Evolutionary conservation across 768 basidiomycete species (phyloP).

Genomic region (Rhodotorula sphaerocarpa): DNA sequence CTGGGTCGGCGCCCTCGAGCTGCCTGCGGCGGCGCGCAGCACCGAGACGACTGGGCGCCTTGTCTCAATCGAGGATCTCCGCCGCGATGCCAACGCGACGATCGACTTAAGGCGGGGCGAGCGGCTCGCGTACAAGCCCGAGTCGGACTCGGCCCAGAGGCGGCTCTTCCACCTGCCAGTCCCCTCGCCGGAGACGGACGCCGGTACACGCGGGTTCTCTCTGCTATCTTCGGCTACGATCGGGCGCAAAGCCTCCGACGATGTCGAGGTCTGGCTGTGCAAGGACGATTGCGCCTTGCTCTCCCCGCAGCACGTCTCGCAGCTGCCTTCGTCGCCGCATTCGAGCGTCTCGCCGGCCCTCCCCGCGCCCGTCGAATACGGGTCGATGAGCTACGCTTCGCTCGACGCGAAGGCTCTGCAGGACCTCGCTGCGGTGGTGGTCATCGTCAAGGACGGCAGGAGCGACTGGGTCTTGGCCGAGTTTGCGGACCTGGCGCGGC

Average conservation of each 20-base stretch:
- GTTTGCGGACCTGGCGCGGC: conserved; percentile 6
- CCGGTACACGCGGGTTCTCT: conserved; percentile 5
- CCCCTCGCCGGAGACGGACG: not conserved
- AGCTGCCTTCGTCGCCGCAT: conserved; percentile 15
- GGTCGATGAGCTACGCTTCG: conserved; percentile 1
- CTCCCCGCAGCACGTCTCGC: conserved; percentile 4
- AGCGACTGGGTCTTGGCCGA: conserved; percentile 23
- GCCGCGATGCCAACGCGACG: not conserved
- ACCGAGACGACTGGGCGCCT: too few relatives aligned
- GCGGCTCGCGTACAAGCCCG: conserved; percentile 8
- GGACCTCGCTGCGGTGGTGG: not conserved
- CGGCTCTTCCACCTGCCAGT: conserved; percentile 6
- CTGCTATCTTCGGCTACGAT: conserved; percentile 11
- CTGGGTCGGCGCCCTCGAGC: conserved; percentile 8
- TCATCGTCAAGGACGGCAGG: conserved; percentile 4
- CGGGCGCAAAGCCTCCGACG: not conserved
- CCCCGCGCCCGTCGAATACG: conserved; percentile 12
- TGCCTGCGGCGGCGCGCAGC: not conserved
- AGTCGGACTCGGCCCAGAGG: too few relatives aligned
- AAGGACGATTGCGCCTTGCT: not conserved
- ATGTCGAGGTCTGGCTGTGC: conserved; percentile 23
- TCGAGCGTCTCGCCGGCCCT: conserved; percentile 15
- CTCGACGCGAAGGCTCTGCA: conserved; percentile 11
- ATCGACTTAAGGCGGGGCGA: conserved; percentile 1
- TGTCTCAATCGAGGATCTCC: not conserved